These are phyloP conservation scores for Stemphylium vesicarium DNA, from an alignment of 2,329 filamentous ascomycete genomes.

Conservation along the genomic window DNA sequence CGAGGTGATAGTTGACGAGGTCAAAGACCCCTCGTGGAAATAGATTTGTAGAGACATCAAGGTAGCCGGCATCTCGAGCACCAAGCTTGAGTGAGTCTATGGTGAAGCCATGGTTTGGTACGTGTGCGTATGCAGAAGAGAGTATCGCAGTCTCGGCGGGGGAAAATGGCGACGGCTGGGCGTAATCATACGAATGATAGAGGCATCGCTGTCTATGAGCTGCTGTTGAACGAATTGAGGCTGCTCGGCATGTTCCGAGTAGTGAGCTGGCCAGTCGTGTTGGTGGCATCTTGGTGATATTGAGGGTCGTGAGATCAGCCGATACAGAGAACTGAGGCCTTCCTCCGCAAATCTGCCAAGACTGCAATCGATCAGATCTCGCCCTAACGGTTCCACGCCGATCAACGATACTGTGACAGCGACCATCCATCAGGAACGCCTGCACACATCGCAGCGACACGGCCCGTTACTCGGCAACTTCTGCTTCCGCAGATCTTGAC, in stretches of 20 bases:
- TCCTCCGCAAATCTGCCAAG: conserved; percentile 31
- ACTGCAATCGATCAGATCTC: conserved; percentile 18
- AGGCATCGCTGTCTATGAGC: conserved; percentile 25
- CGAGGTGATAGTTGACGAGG: conserved; percentile 79
- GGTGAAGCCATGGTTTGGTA: conserved; percentile 85
- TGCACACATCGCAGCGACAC: background rate
- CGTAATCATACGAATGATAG: conserved; percentile 49
- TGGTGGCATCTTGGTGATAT: conserved; percentile 37
- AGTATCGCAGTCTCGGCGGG: conserved; percentile 77
- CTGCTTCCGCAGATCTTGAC: background rate
- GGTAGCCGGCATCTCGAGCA: conserved; percentile 82
- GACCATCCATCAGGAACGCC: background rate
- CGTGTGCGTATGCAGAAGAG: conserved; percentile 76
- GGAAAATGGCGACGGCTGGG: conserved; percentile 66
- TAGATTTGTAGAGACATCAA: conserved; percentile 83
- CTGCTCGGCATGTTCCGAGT: conserved; percentile 32
- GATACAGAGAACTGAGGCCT: conserved; percentile 24
- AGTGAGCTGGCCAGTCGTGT: conserved; percentile 32
- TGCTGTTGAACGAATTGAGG: conserved; percentile 24
- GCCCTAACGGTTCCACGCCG: conserved; percentile 1
- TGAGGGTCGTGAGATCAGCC: conserved; percentile 16
- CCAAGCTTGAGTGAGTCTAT: conserved; percentile 74
- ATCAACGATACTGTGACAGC: background rate
- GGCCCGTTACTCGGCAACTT: background rate
- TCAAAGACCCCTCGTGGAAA: conserved; percentile 82